Base-by-base conservation (phyloP, 2,329 filamentous ascomycete species). In the Tothia fuscella region DNA sequence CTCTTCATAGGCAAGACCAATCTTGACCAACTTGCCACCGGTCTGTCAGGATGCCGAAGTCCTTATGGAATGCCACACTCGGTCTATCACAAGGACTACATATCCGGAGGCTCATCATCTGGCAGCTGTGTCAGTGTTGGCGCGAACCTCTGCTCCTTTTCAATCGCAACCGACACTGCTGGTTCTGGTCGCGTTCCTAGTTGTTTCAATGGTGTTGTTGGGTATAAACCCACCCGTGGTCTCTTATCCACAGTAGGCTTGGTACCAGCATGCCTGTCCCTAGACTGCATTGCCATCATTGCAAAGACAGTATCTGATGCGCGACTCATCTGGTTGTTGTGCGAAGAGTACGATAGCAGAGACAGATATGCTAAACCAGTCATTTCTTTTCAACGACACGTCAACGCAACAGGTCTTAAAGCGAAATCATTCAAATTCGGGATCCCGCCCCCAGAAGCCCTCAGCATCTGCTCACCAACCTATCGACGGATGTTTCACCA, bases 1-100 rank as follows among this genome's bases (percentile, higher is more conserved):
- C 60, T 78, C 4, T 70, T 78, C 36, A 60, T 79, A 3, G 74
- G 72, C 25, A 79, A 78, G 51, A 64, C 68, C 0, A 78, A 77
- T 47, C 63, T 79, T 41, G 76, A 80, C 51, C 74, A 79, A 53
- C 62, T 79, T 3, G 75, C 74, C 3, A 78, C 74, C 1, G 76
- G 76, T 1, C 61, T 79, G 3, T 71, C 68, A 10, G 76, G 74
- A 13, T 72, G 69, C 35, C 66, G 74, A 20, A 75, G 71, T 2
- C 71, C 74, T 0, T 76, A 71, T 46, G 75, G 74, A 2, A 67
- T 64, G 16, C 68, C 73, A 1, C 62, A 68, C 17, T 75, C 71
- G 42, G 61, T 73, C 0, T 74, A 63, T 52, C 56, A 65, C 49
- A 56, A 59, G 29, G 56, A 64, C n/a, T 66, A 68, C 41, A 69